phyloP scores from a whole-genome alignment of 1,284 basidiomycete species.

The Moniliophthora roreri region DNA sequence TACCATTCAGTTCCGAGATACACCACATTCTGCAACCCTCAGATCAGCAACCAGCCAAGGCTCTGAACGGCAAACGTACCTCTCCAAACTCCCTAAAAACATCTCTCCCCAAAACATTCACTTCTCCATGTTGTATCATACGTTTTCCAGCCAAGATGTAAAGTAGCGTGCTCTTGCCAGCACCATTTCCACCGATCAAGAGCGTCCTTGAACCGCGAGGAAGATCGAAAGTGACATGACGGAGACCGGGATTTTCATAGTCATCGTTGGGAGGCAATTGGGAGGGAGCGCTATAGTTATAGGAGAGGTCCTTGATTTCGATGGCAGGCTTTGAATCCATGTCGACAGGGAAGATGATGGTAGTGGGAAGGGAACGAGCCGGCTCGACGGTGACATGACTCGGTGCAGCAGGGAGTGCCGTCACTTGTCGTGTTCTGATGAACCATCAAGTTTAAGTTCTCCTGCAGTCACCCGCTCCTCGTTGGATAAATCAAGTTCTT shows the following conservation, averaged over 20 bases:
- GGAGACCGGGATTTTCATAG: neutral
- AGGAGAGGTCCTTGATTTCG: neutral
- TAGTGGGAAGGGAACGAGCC: too few relatives aligned
- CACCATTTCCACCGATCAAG: constrained; percentile 33
- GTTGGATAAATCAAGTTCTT: too few relatives aligned
- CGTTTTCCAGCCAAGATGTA: constrained; percentile 94
- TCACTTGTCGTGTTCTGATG: too few relatives aligned
- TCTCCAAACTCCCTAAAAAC: constrained; percentile 67
- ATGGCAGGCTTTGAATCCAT: neutral
- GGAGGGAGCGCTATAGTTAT: neutral
- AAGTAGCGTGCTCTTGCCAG: constrained; percentile 95
- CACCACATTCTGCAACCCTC: constrained; percentile 68
- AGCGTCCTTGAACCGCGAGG: neutral
- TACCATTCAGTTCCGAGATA: constrained; percentile 93
- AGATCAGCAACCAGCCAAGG: too few relatives aligned
- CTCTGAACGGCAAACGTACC: neutral
- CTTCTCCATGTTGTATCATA: constrained; percentile 49
- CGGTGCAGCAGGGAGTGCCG: too few relatives aligned
- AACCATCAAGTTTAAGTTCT: too few relatives aligned
- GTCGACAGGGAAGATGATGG: too few relatives aligned
- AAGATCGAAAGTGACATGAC: neutral
- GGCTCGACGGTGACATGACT: too few relatives aligned
- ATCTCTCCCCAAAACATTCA: constrained; percentile 65
- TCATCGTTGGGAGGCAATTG: neutral
- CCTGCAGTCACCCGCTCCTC: too few relatives aligned